Evolutionary conservation across 345 rosid species (phyloP).

Genomic region (Gynandropsis gynandra): DNA sequence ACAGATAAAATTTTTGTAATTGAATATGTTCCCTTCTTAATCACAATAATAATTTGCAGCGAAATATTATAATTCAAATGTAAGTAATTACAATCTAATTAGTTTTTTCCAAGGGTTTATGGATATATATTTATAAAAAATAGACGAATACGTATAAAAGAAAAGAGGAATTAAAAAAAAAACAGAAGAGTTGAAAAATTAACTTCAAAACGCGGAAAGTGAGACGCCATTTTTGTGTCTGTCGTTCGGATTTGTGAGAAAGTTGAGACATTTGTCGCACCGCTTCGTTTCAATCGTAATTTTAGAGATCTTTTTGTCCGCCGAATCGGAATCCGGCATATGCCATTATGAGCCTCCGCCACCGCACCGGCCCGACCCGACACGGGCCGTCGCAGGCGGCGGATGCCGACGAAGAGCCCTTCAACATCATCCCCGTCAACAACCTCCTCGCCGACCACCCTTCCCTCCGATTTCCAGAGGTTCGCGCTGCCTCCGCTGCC

Average conservation of each 20-base stretch:
- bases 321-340: constrained; percentile 21
- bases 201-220: constrained; percentile 30
- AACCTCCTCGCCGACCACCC: constrained; percentile 95
- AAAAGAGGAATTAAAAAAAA: background rate
- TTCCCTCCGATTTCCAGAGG: constrained; percentile 83
- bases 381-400: constrained; percentile 28
- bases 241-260: constrained; percentile 19
- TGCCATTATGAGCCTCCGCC: constrained; percentile 39
- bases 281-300: constrained; percentile 12
- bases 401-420: constrained; percentile 37
- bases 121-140: background rate
- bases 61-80: too few species aligned
- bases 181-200: background rate
- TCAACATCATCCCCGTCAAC: constrained; percentile 84
- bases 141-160: background rate
- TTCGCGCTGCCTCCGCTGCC: constrained; percentile 86
- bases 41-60: too few species aligned
- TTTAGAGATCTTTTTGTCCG: constrained; percentile 10
- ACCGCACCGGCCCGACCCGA: constrained; percentile 32
- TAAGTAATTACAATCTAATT: too few species aligned
- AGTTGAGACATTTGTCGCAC: background rate
- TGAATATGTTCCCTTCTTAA: too few species aligned
- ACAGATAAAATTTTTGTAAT: too few species aligned
- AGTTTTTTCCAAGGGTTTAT: too few species aligned
- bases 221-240: constrained; percentile 14